Conservation (phyloP, 116 monocot genomes). For the Zostera marina region DNA sequence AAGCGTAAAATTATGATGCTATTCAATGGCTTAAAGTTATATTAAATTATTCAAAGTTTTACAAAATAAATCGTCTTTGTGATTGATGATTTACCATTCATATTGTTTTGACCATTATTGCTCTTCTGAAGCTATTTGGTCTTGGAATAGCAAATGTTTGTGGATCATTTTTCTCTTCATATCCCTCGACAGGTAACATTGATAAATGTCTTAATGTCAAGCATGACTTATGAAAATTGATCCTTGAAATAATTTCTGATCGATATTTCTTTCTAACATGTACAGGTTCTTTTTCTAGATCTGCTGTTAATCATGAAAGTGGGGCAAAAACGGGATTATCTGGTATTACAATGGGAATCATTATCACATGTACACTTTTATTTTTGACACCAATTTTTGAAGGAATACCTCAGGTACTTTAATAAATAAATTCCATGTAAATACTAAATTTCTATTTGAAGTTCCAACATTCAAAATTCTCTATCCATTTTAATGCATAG, state of each 20-base stretch:
- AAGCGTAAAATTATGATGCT: neutral
- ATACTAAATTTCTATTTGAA: neutral
- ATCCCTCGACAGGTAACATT: constrained; percentile 70
- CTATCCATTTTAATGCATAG: neutral
- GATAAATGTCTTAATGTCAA: neutral
- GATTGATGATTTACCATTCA: neutral
- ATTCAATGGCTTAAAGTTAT: neutral
- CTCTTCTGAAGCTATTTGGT: constrained; percentile 60
- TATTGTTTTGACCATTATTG: neutral
- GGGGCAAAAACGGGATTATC: constrained; percentile 91
- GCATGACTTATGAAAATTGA: neutral
- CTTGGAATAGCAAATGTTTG: constrained; percentile 91
- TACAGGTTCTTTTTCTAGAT: constrained; percentile 94
- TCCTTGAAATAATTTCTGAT: neutral
- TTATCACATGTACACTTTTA: constrained; percentile 75
- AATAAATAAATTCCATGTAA: neutral
- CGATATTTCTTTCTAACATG: neutral
- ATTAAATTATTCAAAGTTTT: neutral
- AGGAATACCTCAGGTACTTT: constrained; percentile 82
- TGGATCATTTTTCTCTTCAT: constrained; percentile 86
- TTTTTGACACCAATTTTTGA: constrained; percentile 87
- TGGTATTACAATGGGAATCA: constrained; percentile 74
- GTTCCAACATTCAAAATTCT: neutral
- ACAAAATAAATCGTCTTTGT: neutral
- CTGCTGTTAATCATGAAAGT: constrained; percentile 97